Percentiles rank a stretch among this genome's conserved stretches.
Evolutionary conservation across 768 basidiomycete species (phyloP).

Genomic region (Boletales sp.): DNA sequence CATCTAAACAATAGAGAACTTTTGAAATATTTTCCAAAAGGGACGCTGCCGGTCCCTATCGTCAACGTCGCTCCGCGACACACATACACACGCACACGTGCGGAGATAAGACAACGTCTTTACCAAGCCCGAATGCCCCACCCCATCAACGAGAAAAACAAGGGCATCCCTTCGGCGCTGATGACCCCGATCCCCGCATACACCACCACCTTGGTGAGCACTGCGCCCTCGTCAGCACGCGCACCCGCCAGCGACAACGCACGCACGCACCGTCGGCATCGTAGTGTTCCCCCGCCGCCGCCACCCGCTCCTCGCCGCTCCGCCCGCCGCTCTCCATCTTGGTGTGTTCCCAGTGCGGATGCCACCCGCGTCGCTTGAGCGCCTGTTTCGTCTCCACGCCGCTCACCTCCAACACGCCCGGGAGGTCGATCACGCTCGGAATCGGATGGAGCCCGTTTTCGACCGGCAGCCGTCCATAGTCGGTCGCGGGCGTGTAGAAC

Average conservation of each 20-base stretch:
- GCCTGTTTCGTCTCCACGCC: constrained; percentile 30
- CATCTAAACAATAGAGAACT: no score
- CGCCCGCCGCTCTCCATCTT: constrained; percentile 8
- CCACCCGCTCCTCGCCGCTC: constrained; percentile 4
- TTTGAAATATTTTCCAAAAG: no score
- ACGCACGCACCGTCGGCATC: constrained; percentile 72
- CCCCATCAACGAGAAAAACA: constrained; percentile 63
- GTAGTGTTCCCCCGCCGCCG: constrained; percentile 49
- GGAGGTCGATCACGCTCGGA: constrained; percentile 83
- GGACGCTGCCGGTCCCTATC: no score
- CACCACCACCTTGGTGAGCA: constrained; percentile 86
- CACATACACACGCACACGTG: no score
- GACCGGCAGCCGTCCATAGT: constrained; percentile 68
- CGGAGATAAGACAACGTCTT: neutral
- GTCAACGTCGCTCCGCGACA: no score
- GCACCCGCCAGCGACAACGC: neutral
- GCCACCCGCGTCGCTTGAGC: constrained; percentile 25
- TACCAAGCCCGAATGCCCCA: constrained; percentile 55
- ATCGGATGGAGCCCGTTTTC: constrained; percentile 63
- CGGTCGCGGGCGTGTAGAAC: constrained; percentile 90
- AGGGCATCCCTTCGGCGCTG: constrained; percentile 57
- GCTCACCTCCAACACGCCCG: constrained; percentile 38
- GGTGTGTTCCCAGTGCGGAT: neutral
- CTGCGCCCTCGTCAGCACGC: constrained; percentile 33
- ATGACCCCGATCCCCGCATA: constrained; percentile 83